A percentile compares a stretch with the other conserved stretches of the same genome.
Conservation (phyloP, 2,329 filamentous ascomycete genomes). For the Helotiales sp. region DNA sequence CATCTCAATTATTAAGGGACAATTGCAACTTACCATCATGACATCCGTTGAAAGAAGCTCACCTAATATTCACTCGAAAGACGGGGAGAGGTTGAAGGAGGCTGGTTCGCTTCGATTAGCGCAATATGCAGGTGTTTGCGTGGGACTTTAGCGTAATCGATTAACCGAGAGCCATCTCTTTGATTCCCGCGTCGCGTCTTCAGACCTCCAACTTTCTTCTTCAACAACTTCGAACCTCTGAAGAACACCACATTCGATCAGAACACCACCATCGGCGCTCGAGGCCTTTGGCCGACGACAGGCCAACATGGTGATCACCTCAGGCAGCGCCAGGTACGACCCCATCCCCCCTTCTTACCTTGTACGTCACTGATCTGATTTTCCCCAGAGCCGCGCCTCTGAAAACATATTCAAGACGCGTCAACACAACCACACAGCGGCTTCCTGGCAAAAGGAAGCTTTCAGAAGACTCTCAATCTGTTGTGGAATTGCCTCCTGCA, state of each 20-base stretch:
- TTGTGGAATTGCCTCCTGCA: background rate
- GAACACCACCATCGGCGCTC: background rate
- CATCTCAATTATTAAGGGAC: too few relatives aligned
- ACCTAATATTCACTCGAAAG: too few relatives aligned
- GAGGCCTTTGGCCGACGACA: background rate
- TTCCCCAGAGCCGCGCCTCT: conserved; percentile 18
- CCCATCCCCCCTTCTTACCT: background rate
- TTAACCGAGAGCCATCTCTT: background rate
- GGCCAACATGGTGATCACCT: conserved; percentile 11
- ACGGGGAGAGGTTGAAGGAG: too few relatives aligned
- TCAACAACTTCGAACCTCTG: conserved; percentile 6
- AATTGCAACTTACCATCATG: too few relatives aligned
- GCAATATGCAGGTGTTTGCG: background rate
- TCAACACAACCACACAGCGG: conserved; percentile 23
- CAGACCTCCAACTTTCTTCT: conserved; percentile 1
- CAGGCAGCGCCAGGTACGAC: conserved; percentile 10
- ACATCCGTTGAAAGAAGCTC: too few relatives aligned
- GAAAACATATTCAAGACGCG: conserved; percentile 38
- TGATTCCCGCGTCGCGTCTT: background rate
- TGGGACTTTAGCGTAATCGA: background rate
- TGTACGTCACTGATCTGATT: conserved; percentile 5
- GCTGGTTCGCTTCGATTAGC: too few relatives aligned
- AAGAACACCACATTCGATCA: background rate
- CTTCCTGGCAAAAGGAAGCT: conserved; percentile 31
- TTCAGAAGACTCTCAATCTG: conserved; percentile 19